A percentile compares a stretch with the other conserved stretches of the same genome.
Evolutionary conservation across 352 stramenopile species (phyloP).

Genomic region (Halophytophthora batemanensis): DNA sequence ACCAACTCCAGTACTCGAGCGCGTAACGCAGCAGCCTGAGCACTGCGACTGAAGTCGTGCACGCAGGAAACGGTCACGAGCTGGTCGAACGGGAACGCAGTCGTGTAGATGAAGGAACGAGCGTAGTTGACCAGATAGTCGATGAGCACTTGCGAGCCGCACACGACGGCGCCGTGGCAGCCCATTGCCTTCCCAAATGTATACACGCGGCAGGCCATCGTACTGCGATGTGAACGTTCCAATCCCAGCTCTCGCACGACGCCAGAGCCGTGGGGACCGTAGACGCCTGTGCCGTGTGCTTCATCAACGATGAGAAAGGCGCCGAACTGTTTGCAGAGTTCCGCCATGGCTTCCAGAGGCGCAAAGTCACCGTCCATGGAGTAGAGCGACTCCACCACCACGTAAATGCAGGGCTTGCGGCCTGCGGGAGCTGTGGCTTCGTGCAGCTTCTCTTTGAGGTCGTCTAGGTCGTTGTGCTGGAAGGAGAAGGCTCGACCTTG

Average conservation of each 20-base stretch:
- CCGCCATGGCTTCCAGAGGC: conserved; percentile 83
- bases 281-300: conserved; percentile 92
- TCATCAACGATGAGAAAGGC: conserved; percentile 96
- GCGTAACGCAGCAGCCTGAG: conserved; percentile 34
- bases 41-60: conserved; percentile 83
- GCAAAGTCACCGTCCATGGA: conserved; percentile 98
- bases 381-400: conserved; percentile 98
- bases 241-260: conserved; percentile 67
- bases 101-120: conserved; percentile 97
- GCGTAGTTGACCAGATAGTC: conserved; percentile 97
- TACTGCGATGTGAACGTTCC: conserved; percentile 64
- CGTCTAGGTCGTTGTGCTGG: conserved; percentile 88
- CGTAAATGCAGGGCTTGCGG: conserved; percentile 67
- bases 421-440: conserved; percentile 17
- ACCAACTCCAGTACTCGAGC: conserved; percentile 56
- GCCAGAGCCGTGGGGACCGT: conserved; percentile 75
- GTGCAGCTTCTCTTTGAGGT: conserved; percentile 65
- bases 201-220: conserved; percentile 85
- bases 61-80: conserved; percentile 87
- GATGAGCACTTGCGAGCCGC: conserved; percentile 87
- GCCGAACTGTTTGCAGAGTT: conserved; percentile 70
- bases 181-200: conserved; percentile 98
- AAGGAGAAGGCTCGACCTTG: conserved; percentile 37
- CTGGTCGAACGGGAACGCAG: conserved; percentile 90
- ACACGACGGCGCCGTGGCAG: conserved; percentile 93